Evolutionary conservation across 1,139 yeast species (phyloP), one percentile per base, ranked within the genome.

Genomic region (Fermentozyma sake): DNA sequence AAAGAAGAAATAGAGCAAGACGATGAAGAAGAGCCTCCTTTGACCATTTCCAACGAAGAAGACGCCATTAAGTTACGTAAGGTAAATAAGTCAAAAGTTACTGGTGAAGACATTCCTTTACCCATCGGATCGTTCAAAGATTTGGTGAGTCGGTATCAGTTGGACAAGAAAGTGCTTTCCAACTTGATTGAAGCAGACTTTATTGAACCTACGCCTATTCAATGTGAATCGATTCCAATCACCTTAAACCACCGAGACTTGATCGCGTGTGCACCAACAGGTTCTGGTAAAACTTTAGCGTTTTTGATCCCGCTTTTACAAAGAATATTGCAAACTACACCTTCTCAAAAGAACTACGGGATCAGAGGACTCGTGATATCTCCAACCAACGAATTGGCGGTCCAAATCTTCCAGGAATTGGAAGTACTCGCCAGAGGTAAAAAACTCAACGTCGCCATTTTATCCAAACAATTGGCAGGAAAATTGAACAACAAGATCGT

Each of bases 71-170:
- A 48, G 14, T 63, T 78, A 34, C 68, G 95, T 37, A 69, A 69
- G 35, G 47, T 66, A 3, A 68, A 76, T 42, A 67, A 66, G 37
- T 72, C 78, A 26, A 83, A 82, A 39, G 77, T 84, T 16, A 63
- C 80, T 1, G 96, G 96, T 22, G 70, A 69, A 26, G 95, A 85
- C 52, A 54, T 82, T 5, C 96, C 96, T 7, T 56, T 83, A 18
- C 96, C 97, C 3, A 79, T 91, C 32, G 93, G 91, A 2, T 81
- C 95, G 1, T 91, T 91, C 52, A 79, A 80, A 39, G 96, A 87
- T 52, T 63, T 91, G 38, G 68, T 73, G 3, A 55, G 73, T 1
- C 66, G 95, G 33, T 87, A 79, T 54, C 61, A 76, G 24, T 58
- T 91, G 22, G 80, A 84, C 47, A 64, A 66, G 39, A 70, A 71